These are phyloP conservation scores for Hymenotorrendiella dingleyae DNA, from an alignment of 2,329 filamentous ascomycete genomes.

Conservation along the genomic window DNA sequence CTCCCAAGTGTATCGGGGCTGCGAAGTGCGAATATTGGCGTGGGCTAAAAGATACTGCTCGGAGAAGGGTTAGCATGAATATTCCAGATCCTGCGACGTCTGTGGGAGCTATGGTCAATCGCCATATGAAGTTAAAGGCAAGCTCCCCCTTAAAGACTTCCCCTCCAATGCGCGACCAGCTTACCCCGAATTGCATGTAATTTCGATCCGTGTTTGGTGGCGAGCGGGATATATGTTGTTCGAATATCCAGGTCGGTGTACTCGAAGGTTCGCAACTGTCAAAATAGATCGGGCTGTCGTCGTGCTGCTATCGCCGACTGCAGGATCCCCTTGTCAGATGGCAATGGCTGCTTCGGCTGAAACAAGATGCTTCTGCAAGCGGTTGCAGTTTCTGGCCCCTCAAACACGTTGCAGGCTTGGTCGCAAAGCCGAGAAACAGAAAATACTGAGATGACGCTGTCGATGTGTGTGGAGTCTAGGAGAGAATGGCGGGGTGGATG, in stretches of 20 bases:
- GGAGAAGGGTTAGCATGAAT: conserved; percentile 21
- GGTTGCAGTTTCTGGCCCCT: conserved; percentile 9
- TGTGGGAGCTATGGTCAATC: too few species aligned
- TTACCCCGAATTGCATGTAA: conserved; percentile 13
- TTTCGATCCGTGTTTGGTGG: too few species aligned
- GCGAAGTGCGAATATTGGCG: too few species aligned
- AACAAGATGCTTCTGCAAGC: conserved; percentile 11
- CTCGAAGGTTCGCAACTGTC: too few species aligned
- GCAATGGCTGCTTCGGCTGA: conserved; percentile 14
- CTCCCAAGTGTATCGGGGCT: conserved; percentile 11
- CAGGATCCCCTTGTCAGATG: conserved; percentile 8
- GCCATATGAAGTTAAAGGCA: too few species aligned
- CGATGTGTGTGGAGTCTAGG: background rate
- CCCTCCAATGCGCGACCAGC: background rate
- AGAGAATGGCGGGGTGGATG: background rate
- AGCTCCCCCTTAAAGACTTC: too few species aligned
- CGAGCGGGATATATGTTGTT: too few species aligned
- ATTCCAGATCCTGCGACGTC: conserved; percentile 19
- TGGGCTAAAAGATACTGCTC: background rate
- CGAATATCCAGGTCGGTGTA: too few species aligned
- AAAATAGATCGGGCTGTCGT: background rate
- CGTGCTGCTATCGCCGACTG: conserved; percentile 21
- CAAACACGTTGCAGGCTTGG: conserved; percentile 2
- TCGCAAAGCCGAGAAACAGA: background rate
- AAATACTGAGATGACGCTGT: conserved; percentile 5